Evolutionary conservation across 805 yeast genomes (phyloP).

Genomic region (Ogataea naganishii): DNA sequence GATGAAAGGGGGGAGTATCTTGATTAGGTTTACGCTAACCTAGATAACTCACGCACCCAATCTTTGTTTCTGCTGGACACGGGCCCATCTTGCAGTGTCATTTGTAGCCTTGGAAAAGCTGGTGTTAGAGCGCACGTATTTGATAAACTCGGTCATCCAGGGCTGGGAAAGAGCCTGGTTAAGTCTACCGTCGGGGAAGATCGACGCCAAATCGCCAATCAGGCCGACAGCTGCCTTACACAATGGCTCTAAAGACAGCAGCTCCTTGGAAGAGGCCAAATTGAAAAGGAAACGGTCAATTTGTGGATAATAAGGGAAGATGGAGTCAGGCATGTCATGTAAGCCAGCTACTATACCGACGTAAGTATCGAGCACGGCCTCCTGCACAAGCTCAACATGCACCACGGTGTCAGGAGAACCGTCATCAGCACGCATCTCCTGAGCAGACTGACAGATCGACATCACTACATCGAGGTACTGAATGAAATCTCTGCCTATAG

Average conservation of each 20-base stretch:
- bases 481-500: slow-evolving; percentile 69
- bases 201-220: slow-evolving; percentile 86
- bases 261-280: slow-evolving; percentile 49
- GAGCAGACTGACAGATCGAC: slow-evolving; percentile 64
- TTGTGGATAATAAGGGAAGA: slow-evolving; percentile 57
- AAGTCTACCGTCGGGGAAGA: slow-evolving; percentile 74
- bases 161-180: slow-evolving; percentile 55
- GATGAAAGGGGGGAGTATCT: too few species aligned
- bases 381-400: slow-evolving; percentile 62
- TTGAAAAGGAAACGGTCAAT: slow-evolving; percentile 62
- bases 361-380: slow-evolving; percentile 89
- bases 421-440: slow-evolving; percentile 55
- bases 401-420: slow-evolving; percentile 68
- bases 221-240: slow-evolving; percentile 83
- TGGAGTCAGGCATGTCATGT: slow-evolving; percentile 53
- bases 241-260: slow-evolving; percentile 58
- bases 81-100: slow-evolving; percentile 97
- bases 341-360: slow-evolving; percentile 94
- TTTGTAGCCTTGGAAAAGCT: slow-evolving; percentile 57
- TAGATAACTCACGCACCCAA: too few species aligned
- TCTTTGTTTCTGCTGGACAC: slow-evolving; percentile 67
- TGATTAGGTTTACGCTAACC: too few species aligned
- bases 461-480: slow-evolving; percentile 75
- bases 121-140: slow-evolving; percentile 58
- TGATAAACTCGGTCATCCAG: slow-evolving; percentile 77